A percentile compares a stretch with the other conserved stretches of the same genome.
Conservation (phyloP, 345 rosid genomes). For the Salix caprea region DNA sequence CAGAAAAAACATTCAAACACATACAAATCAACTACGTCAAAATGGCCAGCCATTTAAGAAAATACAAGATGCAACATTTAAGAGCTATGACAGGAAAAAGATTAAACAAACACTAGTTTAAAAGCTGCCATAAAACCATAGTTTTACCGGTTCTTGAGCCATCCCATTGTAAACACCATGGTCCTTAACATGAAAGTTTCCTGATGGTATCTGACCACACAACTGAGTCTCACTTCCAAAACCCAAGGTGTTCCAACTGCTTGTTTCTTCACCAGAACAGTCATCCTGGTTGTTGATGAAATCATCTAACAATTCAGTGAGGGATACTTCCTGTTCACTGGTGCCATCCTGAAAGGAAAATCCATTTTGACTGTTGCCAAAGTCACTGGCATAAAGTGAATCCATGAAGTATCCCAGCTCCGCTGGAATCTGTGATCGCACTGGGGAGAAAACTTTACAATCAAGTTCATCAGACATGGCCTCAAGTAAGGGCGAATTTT, state of each 20-base stretch:
- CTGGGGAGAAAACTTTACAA: conserved; percentile 45
- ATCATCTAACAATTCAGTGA: conserved; percentile 49
- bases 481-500: conserved; percentile 19
- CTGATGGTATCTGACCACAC: conserved; percentile 19
- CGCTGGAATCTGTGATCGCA: conserved; percentile 29
- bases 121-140: neutral
- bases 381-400: conserved; percentile 63
- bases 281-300: conserved; percentile 43
- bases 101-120: neutral
- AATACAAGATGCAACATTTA: neutral
- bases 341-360: conserved; percentile 53
- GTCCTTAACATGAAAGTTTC: conserved; percentile 24
- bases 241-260: conserved; percentile 26
- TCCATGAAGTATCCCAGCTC: conserved; percentile 36
- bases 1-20: too few species aligned
- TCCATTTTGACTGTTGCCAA: conserved; percentile 53
- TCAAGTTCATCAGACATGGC: conserved; percentile 30
- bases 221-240: conserved; percentile 30
- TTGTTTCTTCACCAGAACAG: conserved; percentile 39
- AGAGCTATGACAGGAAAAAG: neutral
- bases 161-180: conserved; percentile 21
- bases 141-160: conserved; percentile 40
- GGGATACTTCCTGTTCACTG: conserved; percentile 45
- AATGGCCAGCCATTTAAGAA: neutral
- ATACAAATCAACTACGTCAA: neutral